Evolutionary conservation across 257 asterid species (phyloP), one percentile per base, ranked within the genome.

Genomic region (Sherardia arvensis): DNA sequence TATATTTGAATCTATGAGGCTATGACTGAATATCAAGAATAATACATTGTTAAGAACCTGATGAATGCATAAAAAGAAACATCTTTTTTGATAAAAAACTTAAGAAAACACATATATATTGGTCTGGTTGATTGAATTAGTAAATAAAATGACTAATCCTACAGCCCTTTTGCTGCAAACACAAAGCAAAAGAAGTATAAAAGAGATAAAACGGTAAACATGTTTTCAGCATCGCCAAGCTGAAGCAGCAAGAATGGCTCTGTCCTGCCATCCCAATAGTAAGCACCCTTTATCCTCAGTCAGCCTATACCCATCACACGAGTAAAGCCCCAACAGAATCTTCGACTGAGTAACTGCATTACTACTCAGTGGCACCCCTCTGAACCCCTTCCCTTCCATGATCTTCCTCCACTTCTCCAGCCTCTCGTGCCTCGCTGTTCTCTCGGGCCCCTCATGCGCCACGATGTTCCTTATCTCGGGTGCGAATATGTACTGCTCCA

Each of bases 261-360:
- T 81, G 68, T 87, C 94, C 68, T 87, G 96, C 96, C 96, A 88
- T 27, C 96, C 96, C 76, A 88, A 62, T 0, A 88, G 92, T 84
- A 88, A 73, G 71, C 95, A 82, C 2, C 96, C 96, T 22, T 66
- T 80, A 26, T 88, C 96, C 65, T 86, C 90, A 34, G 92, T 86
- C 81, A 88, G 71, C 61, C 89, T 84, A 59, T 88, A 88, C 3
- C 95, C 96, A 58, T 88, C 96, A 40, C 96, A 88, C 0, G 96
- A 88, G 62, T 88, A 88, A 45, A 86, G 67, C 2, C 92, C 91
- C 69, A 88, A 68, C 82, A 88, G 74, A 65, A 88, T 84, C 72
- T 84, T 86, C 1, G 96, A 88, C 33, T 88, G 96, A 8, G 90
- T 84, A 4, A 88, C 90, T 18, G 95, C 96, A 14, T 88, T 88